Base-by-base conservation (phyloP, 306 rosid species). In the Glycine latifolia region DNA sequence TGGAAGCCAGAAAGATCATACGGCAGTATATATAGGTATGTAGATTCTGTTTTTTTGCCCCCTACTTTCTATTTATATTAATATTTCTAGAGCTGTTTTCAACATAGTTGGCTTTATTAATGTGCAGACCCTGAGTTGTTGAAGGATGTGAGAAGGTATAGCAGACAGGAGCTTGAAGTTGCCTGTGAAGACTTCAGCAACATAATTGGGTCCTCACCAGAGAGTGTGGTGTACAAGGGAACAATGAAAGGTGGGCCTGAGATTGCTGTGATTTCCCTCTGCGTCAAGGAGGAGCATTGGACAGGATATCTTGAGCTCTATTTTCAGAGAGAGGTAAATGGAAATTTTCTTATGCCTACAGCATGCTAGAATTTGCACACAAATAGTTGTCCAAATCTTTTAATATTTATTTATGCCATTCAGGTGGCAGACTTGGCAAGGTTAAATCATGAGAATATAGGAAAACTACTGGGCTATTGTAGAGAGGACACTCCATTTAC, bases 161-260 rank as follows among this genome's bases (percentile, higher is more conserved):
- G 89, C 86, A 93, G 99, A 89, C 95, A 88, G 84, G 99, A 93
- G 76, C 97, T 96, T 75, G 99, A 96, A 92, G 91, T 91, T 79
- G 99, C 98, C 35, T 96, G 98, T 74, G 99, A 96, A 90, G 99
- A 96, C 85, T 96, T 96, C 83, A 96, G 99, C 88, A 96, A 96
- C 85, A 96, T 93, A 60, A 96, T 96, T 77, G 99, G 99, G 53
- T 93, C 99, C 86, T 96, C 99, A 13, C 97, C 97, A 3, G 99
- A 94, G 84, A 96, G 97, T 87, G 71, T 93, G 61, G 98, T 96
- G 73, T 96, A 96, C 89, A 96, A 96, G 86, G 99, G 99, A 68
- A 96, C 79, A 83, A 85, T 96, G 82, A 91, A 90, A 89, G 92
- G 90, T 68, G 99, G 99, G 50, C 97, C 98, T 63, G 99, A 94